These are phyloP conservation scores for Aspergillus sp. DNA, from an alignment of 2,329 filamentous ascomycete genomes.

Conservation along the genomic window DNA sequence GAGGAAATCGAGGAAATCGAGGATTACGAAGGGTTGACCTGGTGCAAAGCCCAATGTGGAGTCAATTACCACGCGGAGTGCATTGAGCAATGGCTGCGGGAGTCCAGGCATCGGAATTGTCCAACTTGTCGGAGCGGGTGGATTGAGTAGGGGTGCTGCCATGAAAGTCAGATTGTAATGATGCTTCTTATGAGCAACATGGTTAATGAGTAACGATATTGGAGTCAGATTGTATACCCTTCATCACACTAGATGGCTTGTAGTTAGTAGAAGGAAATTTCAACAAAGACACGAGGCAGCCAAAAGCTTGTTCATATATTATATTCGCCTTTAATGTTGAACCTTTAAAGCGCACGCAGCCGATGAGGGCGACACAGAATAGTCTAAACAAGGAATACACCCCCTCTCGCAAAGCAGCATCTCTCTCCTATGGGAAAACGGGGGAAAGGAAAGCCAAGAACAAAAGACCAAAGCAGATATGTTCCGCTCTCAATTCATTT, in stretches of 20 bases:
- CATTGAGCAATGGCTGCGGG: neutral
- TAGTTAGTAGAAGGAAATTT: too few relatives aligned
- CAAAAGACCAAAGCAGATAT: slow-evolving; percentile 4
- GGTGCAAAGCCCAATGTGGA: neutral
- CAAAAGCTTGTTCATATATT: neutral
- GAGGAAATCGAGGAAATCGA: too few relatives aligned
- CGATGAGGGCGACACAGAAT: slow-evolving; percentile 8
- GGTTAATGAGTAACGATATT: neutral
- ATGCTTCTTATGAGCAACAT: too few relatives aligned
- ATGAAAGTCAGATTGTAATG: too few relatives aligned
- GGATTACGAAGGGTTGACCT: neutral
- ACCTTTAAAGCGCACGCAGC: slow-evolving; percentile 7
- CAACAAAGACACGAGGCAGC: too few relatives aligned
- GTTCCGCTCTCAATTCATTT: neutral
- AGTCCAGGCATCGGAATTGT: neutral
- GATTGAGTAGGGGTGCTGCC: neutral
- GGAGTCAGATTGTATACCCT: neutral
- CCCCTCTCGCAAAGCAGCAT: neutral
- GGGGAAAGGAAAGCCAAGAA: neutral
- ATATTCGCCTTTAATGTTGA: slow-evolving; percentile 11
- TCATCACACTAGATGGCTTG: too few relatives aligned
- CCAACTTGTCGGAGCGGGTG: neutral
- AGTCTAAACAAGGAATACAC: slow-evolving; percentile 7
- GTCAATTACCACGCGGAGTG: neutral
- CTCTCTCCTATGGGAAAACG: neutral